Evolutionary conservation across 768 basidiomycete genomes (phyloP), one percentile per base, ranked within the genome.

Genomic region (Tricholoma sp.): DNA sequence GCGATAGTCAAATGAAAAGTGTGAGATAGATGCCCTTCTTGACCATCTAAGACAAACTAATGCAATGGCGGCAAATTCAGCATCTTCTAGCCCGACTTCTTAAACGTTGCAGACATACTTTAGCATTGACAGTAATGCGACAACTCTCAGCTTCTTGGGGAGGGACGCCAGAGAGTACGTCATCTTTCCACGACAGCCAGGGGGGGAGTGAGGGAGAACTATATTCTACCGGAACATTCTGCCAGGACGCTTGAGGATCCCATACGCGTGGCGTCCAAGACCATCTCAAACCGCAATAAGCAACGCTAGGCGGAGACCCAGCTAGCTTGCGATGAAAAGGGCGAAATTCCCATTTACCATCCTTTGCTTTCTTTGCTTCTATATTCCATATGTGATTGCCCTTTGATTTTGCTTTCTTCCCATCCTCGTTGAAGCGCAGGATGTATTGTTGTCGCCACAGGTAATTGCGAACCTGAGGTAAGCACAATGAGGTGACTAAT

Each of bases 331-430:
- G 86, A 65, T 88, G 77, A 74, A 96, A 97, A 11, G 91, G 86
- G 52, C 92, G 82, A 75, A 96, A 97, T 53, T 83, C 79, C 94
- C 94, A 98, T 61, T 81, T 75, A 41, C 87, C 83, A 50, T 89
- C 89, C 21, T 75, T 76, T 21, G 75, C 67, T 71, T 91, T 95
- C 74, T 84, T 91, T n/a, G 94, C 96, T 65, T 98, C 93, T 52
- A 98, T 89, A 66, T 94, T 95, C 96, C 96, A 99, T 63, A 98
- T 97, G 66, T 98, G 96, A 73, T 99, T 99, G 49, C 96, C 96
- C 76, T 97, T 97, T 54, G 93, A 95, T 73, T 99, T 99, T 21
- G 95, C 91, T 75, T 99, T 99, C 73, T 98, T 98, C 34, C 96
- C 96, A 69, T 98, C 96, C 66, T 98, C 94, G 69, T 99, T 99